These are phyloP conservation scores for Patellifolia procumbens DNA, from an alignment of 179 eudicot genomes.

Conservation along the genomic window DNA sequence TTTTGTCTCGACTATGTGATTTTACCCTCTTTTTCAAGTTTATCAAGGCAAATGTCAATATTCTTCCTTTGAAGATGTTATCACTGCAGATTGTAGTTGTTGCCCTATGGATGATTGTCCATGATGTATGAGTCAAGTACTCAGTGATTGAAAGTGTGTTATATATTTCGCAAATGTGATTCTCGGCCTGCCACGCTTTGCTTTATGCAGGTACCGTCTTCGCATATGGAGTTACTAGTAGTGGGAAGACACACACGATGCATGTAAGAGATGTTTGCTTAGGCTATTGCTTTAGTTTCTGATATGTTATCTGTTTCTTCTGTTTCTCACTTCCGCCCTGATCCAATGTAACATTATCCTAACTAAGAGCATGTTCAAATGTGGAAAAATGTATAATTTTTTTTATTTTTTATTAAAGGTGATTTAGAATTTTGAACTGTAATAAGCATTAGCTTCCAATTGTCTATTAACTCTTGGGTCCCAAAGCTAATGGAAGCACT, in stretches of 20 bases:
- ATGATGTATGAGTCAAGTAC: background rate
- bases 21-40: background rate
- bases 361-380: background rate
- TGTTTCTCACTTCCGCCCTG: background rate
- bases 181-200: slow-evolving; percentile 10
- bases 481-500: background rate
- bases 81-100: background rate
- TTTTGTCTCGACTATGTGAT: background rate
- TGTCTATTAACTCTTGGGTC: background rate
- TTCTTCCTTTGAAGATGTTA: background rate
- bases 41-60: background rate
- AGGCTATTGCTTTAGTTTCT: background rate
- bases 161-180: slow-evolving; percentile 1
- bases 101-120: background rate
- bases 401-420: background rate
- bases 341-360: background rate
- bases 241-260: slow-evolving; percentile 84
- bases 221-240: slow-evolving; percentile 82
- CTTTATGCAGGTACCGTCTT: slow-evolving; percentile 59
- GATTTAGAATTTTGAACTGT: background rate
- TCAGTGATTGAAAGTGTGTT: background rate
- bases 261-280: slow-evolving; percentile 46
- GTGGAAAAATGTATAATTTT: background rate
- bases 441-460: background rate
- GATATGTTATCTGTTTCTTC: background rate